Percentiles rank a stretch among this genome's conserved stretches.
phyloP scores from a whole-genome alignment of 495 filamentous ascomycete genomes.

The Aspergillus panamensis region DNA sequence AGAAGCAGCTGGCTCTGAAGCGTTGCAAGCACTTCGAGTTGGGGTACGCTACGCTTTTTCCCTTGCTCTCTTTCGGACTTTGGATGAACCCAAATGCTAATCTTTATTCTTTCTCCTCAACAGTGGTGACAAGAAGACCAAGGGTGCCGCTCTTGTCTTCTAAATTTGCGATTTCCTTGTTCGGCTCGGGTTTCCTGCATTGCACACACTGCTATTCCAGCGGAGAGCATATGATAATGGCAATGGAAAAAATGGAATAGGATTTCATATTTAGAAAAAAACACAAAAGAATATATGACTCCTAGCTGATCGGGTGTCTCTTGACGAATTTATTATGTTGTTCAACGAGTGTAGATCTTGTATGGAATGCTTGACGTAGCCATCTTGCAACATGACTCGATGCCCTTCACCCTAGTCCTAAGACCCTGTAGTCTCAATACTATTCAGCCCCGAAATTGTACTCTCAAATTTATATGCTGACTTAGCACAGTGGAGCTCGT shows the following conservation, averaged over 20 bases:
- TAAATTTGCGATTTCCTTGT: conserved; percentile 59
- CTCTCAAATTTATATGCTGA: no score
- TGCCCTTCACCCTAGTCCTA: neutral
- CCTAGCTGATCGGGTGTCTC: conserved; percentile 36
- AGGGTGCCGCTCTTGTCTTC: conserved; percentile 99
- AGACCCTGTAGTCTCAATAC: no score
- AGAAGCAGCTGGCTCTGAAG: conserved; percentile 96
- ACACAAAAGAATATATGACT: conserved; percentile 41
- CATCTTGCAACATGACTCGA: neutral
- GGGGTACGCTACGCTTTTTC: conserved; percentile 61
- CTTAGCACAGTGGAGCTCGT: no score
- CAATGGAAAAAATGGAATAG: conserved; percentile 50
- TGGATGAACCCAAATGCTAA: conserved; percentile 19
- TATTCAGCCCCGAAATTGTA: no score
- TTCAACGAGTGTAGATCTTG: conserved; percentile 3
- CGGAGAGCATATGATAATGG: conserved; percentile 45
- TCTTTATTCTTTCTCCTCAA: conserved; percentile 21
- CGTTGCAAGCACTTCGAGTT: conserved; percentile 99
- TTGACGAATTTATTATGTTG: conserved; percentile 24
- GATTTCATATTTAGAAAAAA: conserved; percentile 46
- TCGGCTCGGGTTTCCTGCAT: conserved; percentile 49
- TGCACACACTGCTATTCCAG: conserved; percentile 39
- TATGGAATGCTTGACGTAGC: neutral
- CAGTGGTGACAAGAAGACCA: conserved; percentile 99
- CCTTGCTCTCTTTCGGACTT: neutral